Evolutionary conservation across 2,329 filamentous ascomycete genomes (phyloP).

Genomic region (Pseudogymnoascus sp.): DNA sequence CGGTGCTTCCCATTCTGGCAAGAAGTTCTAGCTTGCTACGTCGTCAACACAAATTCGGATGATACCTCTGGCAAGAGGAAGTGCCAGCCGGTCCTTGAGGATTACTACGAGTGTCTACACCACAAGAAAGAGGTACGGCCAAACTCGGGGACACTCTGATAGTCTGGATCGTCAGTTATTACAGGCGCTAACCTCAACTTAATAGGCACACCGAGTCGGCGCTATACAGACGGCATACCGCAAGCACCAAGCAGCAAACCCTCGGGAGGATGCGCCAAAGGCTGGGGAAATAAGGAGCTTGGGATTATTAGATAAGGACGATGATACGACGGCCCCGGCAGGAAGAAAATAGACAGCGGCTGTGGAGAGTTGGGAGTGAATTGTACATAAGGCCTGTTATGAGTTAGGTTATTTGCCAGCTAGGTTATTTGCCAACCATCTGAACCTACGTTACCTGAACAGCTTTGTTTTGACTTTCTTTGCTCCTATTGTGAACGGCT

Average conservation of each 20-base stretch:
- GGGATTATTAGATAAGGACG: conserved; percentile 75
- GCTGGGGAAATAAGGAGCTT: conserved; percentile 82
- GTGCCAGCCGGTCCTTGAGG: conserved; percentile 77
- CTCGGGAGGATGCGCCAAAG: conserved; percentile 72
- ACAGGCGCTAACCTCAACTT: not conserved
- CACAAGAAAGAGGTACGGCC: conserved; percentile 90
- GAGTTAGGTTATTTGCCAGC: not conserved
- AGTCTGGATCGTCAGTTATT: not conserved
- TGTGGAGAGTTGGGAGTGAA: conserved; percentile 5
- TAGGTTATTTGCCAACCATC: conserved; percentile 3
- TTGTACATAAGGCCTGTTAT: conserved; percentile 26
- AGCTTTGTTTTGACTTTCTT: conserved; percentile 1
- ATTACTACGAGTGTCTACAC: conserved; percentile 98
- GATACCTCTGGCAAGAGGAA: conserved; percentile 78
- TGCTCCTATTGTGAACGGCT: not conserved
- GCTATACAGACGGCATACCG: conserved; percentile 79
- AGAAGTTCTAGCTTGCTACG: conserved; percentile 96
- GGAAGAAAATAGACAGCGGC: conserved; percentile 21
- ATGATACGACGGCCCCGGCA: conserved; percentile 60
- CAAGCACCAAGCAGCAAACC: conserved; percentile 66
- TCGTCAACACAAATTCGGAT: conserved; percentile 78
- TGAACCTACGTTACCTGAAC: conserved; percentile 10
- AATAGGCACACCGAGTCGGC: conserved; percentile 62
- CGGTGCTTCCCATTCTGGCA: conserved; percentile 99
- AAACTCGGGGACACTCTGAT: not conserved